Percentiles rank a stretch among this genome's conserved stretches.
Evolutionary conservation across 2,329 filamentous ascomycete species (phyloP).

Genomic region (Aspergillus aculeatinus): DNA sequence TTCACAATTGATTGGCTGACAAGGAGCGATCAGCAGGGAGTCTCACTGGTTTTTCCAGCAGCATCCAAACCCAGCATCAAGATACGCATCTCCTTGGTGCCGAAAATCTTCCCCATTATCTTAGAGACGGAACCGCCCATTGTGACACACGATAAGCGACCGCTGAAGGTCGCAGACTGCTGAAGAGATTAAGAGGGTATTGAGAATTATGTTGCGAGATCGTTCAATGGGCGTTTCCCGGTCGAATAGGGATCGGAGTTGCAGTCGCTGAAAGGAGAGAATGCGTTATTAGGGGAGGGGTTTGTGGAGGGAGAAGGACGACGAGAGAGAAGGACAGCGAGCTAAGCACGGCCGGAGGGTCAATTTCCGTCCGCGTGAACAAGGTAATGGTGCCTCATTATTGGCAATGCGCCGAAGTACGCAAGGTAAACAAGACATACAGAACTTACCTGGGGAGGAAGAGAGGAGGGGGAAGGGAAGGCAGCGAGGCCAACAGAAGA

Average conservation of each 20-base stretch:
- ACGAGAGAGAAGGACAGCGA: constrained; percentile 2
- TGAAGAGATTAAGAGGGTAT: not conserved
- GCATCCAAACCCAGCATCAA: constrained; percentile 97
- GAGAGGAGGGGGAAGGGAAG: not conserved
- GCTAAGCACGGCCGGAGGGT: constrained; percentile 4
- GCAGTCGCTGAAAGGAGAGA: constrained; percentile 3
- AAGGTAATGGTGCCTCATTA: constrained; percentile 12
- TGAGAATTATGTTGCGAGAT: not conserved
- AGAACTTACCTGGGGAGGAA: constrained; percentile 14
- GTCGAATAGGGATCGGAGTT: constrained; percentile 1
- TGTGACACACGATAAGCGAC: constrained; percentile 37
- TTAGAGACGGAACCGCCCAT: constrained; percentile 96
- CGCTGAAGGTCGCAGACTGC: constrained; percentile 9
- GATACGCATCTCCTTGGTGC: constrained; percentile 98
- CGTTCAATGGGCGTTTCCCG: not conserved
- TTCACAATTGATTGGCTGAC: constrained; percentile 5
- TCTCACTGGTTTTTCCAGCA: constrained; percentile 85
- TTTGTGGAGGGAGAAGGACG: not conserved
- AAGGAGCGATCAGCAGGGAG: not conserved
- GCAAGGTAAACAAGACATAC: constrained; percentile 14
- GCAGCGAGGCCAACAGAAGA: not conserved
- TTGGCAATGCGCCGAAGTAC: constrained; percentile 5
- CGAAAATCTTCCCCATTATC: constrained; percentile 98
- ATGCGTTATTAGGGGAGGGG: constrained; percentile 8
- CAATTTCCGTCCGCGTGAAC: constrained; percentile 16